Evolutionary conservation across 495 filamentous ascomycete genomes (phyloP), one percentile per base, ranked within the genome.

Genomic region (Penicillium desertorum): DNA sequence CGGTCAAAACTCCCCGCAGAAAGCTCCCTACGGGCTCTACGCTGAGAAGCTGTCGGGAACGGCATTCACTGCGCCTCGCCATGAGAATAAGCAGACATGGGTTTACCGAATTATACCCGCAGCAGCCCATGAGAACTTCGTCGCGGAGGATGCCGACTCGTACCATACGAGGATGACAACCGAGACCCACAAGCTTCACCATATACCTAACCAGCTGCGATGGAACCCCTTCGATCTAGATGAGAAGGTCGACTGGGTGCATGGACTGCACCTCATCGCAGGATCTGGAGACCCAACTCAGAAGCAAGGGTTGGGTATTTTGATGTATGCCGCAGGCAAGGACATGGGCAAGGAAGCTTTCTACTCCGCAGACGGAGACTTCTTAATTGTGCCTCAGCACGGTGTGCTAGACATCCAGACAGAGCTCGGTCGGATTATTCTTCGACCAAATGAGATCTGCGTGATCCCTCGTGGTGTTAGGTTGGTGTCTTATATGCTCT

Each of bases 21-120:
- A 94, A 62, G 88, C 86, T 3, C 81, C 90, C 0, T 84, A 87
- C 48, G 92, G 92, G 1, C 82, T 97, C 39, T 97, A 96, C 70
- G 82, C 90, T 46, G 92, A 97, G 71, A 96, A 96, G 81, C 83
- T 97, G 27, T 96, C 92, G 1, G 92, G 92, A 16, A 96, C 92
- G 7, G 87, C 92, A 37, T 97, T 97, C 69, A 97, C 92, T 25
- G 90, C 92, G 6, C 92, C 92, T 0, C 83, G 92, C 17, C 82
- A 87, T 71, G 89, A 94, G 68, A 97, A 96, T 75, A 85, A 87
- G 68, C 92, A 96, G 65, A 82, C 92, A 37, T 97, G 92, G 92
- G 85, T 96, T n/a, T 96, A 97, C 69, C 84, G 92, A 11, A 90
- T 96, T 58, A 77, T 96, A 27, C 92, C 92, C 36, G 83, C 89